Base-by-base conservation (phyloP, 2,329 filamentous ascomycete genomes). In the Colletotrichum trifolii region DNA sequence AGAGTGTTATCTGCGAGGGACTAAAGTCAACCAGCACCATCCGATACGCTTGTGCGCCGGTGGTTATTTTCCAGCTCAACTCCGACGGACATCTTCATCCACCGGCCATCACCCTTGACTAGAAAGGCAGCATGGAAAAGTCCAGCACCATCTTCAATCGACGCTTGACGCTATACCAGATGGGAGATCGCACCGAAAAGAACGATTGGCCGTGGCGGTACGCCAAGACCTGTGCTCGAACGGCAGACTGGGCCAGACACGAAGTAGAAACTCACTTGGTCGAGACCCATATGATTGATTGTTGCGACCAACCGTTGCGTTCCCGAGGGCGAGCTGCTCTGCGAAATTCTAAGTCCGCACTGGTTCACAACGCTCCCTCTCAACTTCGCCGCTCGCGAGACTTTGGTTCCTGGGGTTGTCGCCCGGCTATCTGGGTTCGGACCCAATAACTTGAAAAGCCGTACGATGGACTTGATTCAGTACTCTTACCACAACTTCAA, bases 191-290 rank as follows among this genome's bases (percentile, higher is more conserved):
- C 35, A 68, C 71, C 15, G 77, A 83, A 63, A 76, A 75, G 53
- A 69, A 72, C 2, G 82, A 85, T 71, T 85, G 81, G 81, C 75
- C 82, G 0, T 85, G 83, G 83, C 72, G 83, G 54, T 85, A 84
- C 68, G 83, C 83, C 15, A 85, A 85, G 71, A 82, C 78, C 1
- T 83, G 79, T 52, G 78, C 77, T 2, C 82, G 83, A 64, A 74
- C 77, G 2, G 76, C 79, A 1, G 83, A 85, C 71, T 85, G 82
- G 82, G 71, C 77, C 54, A 74, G 78, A 4, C 82, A 85, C 65
- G 82, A 85, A 69, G 64, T 83, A 11, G 73, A 72, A 4, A 76
- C 82, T 2, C 83, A 85, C 63, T 75, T 85, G 4, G 77, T 75
- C 8, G 71, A 81, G 12, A 77, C 79, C 0, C 82, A 84, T 69